Evolutionary conservation across 169 alveolate species (phyloP), one percentile per base, ranked within the genome.

Genomic region (Plasmodium gaboni): DNA sequence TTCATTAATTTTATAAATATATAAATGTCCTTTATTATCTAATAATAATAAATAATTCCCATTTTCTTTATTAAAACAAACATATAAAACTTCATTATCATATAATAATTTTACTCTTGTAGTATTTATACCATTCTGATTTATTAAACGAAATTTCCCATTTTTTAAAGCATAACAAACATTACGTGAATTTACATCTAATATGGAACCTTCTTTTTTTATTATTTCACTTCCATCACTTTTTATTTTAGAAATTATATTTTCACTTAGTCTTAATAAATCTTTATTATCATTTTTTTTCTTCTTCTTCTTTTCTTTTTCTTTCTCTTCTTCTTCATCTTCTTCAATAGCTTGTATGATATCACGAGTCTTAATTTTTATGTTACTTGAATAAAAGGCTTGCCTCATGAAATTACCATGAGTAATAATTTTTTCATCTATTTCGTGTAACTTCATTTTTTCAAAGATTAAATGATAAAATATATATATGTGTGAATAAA

Each of bases 141-240:
- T 83, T 7, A 83, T 83, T 71, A 83, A 83, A 48, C 91, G 91
- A 10, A 83, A 83, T 61, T 83, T 83, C 24, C 91, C 91, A 53
- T 70, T 59, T 55, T 83, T 83, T 32, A 83, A 28, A 13, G 91
- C 63, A 55, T 83, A 83, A 38, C 91, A 83, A 4, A 83, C 91
- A 68, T 83, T 83, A 8, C 72, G 51, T 38, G 91, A 83, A 83
- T 83, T 83, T 0, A 83, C 85, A 44, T 83, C 91, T n/a, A 83
- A 83, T 2, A 83, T 83, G 28, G 67, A 72, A 68, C 91, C 91
- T 55, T 83, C 83, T 57, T 83, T 83, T 68, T 83, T 83, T 83
- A 83, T 26, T n/a, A 83, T 68, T 5, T 83, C 91, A 10, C 42
- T 44, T 17, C 91, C 71, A 19, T 83, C 83, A 26, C 85, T 83